Percentiles rank a stretch among this genome's conserved stretches.
phyloP scores from a whole-genome alignment of 768 basidiomycete genomes.

The Tricholoma sp. region DNA sequence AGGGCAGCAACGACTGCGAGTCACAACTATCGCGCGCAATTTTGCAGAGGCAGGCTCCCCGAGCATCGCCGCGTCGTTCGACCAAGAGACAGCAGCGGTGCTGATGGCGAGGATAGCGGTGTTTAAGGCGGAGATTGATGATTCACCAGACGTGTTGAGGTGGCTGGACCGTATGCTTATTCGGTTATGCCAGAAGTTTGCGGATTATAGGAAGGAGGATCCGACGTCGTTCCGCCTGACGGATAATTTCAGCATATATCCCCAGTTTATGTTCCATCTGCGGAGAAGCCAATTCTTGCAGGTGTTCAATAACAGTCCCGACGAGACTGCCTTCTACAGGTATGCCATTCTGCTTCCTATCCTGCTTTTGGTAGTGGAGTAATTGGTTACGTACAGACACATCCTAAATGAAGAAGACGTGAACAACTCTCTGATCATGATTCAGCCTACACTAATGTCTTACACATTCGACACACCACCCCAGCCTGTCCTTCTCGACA shows the following conservation, averaged over 20 bases:
- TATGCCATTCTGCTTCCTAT: constrained; percentile 27
- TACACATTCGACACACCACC: constrained; percentile 91
- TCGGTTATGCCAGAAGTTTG: constrained; percentile 97
- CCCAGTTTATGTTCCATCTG: constrained; percentile 99
- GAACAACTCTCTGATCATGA: constrained; percentile 99
- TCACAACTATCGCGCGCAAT: constrained; percentile 97
- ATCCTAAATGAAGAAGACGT: constrained; percentile 96
- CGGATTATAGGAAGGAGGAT: constrained; percentile 98
- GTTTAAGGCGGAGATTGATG: constrained; percentile 99
- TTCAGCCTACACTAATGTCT: constrained; percentile 98
- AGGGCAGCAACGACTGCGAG: constrained; percentile 90
- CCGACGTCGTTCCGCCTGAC: constrained; percentile 87
- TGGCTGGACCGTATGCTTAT: constrained; percentile 99
- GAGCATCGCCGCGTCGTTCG: constrained; percentile 88
- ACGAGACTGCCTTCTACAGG: constrained; percentile 99
- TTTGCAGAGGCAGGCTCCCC: constrained; percentile 98
- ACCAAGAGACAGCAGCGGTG: constrained; percentile 97
- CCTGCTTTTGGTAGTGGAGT: constrained; percentile 3
- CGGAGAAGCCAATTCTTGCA: constrained; percentile 97
- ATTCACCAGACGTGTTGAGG: constrained; percentile 90
- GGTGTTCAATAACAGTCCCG: constrained; percentile 99
- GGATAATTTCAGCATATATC: constrained; percentile 98
- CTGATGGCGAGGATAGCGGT: constrained; percentile 98
- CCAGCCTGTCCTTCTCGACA: constrained; percentile 94
- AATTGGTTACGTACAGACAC: constrained; percentile 48